Percentiles rank a stretch among this genome's conserved stretches.
phyloP scores from a whole-genome alignment of 2,329 filamentous ascomycete genomes.

The Simplicillium sp. region DNA sequence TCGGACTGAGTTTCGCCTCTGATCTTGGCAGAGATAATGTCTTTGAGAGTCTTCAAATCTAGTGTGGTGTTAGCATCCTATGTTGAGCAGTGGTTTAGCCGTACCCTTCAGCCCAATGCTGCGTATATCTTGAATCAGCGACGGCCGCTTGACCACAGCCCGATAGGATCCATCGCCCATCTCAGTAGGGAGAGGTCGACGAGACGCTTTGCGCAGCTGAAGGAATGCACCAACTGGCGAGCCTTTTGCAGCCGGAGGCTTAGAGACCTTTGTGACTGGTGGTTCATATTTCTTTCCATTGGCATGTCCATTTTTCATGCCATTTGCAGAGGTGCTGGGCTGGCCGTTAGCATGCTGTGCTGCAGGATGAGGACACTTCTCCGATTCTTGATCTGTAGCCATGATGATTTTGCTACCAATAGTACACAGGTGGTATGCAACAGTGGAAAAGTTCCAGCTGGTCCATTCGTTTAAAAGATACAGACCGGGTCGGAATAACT shows the following conservation, averaged over 20 bases:
- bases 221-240: conserved; percentile 17
- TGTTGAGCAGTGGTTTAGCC: no score
- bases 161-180: conserved; percentile 54
- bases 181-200: conserved; percentile 53
- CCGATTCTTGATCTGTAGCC: no score
- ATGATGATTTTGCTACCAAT: no score
- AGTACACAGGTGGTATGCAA: no score
- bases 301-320: background rate
- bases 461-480: no score
- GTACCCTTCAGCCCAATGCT: conserved; percentile 2
- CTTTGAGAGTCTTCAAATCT: conserved; percentile 55
- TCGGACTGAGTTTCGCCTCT: conserved; percentile 55
- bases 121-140: conserved; percentile 1
- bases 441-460: no score
- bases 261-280: background rate
- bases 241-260: background rate
- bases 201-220: conserved; percentile 35
- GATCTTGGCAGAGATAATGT: conserved; percentile 51
- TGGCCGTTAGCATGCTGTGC: no score
- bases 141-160: conserved; percentile 32
- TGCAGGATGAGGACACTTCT: no score
- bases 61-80: conserved; percentile 13
- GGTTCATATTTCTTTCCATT: background rate
- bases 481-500: no score
- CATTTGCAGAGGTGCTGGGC: background rate